Base-by-base conservation (phyloP, 2,329 filamentous ascomycete species). In the Pseudogymnoascus sp. region DNA sequence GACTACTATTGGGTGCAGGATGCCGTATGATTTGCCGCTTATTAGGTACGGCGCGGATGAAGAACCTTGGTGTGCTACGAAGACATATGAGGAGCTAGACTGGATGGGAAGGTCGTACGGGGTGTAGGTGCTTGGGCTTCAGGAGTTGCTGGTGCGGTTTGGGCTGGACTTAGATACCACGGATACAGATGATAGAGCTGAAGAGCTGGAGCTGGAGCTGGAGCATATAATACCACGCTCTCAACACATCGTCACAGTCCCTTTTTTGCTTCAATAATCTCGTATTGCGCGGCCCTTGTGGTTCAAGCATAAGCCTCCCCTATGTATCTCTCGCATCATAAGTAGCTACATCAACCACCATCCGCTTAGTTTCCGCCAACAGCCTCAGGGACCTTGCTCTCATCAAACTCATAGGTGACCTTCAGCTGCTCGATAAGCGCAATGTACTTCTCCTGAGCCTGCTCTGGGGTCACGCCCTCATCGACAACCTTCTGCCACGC, bases 1-100 rank as follows among this genome's bases (percentile, higher is more conserved):
- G 6, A 71, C 77, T 0, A 68, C 86, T 0, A 81, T 96, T 3
- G 90, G 89, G 0, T 77, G 93, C 28, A 82, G 92, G 14, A 87
- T 96, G 77, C 90, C 92, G n/a, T 96, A 96, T 74, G 87, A 87
- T 74, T 76, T 93, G 6, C 92, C 92, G 0, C 74, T 96, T 28
- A 84, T 84, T 60, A 78, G 78, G 6, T 96, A 96, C 71, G 77
- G 73, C 0, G 67, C 75, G 6, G 74, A 76, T 4, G 90, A 96
- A 71, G 77, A 82, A 57, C 92, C 92, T 0, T 96, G 92, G 93
- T 90, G 89, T 65, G 88, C 88, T 3, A 86, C 84, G 1, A 77
- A 80, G 70, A 72, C 71, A 1, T 82, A 93, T 71, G 65, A 66
- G 0, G 82, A 87, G 71, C 84, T 82, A 11, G 90, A 93, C 76